Evolutionary conservation across 2,329 filamentous ascomycete genomes (phyloP).

Genomic region (Trichophaea hybrida): DNA sequence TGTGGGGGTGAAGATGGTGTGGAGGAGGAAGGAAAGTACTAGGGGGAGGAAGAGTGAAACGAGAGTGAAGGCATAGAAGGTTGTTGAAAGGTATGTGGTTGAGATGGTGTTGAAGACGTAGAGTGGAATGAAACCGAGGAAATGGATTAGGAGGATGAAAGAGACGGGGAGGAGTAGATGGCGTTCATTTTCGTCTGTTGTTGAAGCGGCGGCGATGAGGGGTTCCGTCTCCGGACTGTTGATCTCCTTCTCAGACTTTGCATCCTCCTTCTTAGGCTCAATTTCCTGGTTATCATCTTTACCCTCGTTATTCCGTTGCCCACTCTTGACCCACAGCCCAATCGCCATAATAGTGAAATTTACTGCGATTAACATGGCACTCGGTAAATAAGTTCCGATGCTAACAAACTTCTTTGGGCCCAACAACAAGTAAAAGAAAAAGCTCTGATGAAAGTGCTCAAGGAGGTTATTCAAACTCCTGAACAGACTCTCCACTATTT

Average conservation of each 20-base stretch:
- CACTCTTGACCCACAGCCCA: constrained; percentile 82
- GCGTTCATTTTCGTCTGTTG: constrained; percentile 39
- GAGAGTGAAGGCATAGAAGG: constrained; percentile 45
- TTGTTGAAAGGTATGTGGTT: constrained; percentile 33
- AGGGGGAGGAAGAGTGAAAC: constrained; percentile 45
- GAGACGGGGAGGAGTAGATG: constrained; percentile 58
- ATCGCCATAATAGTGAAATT: constrained; percentile 96
- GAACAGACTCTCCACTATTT: constrained; percentile 79
- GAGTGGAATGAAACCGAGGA: constrained; percentile 62
- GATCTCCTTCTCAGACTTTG: not conserved
- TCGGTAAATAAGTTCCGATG: constrained; percentile 92
- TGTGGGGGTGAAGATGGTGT: constrained; percentile 40
- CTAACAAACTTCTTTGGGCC: constrained; percentile 86
- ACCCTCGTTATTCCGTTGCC: constrained; percentile 30
- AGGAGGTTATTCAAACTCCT: constrained; percentile 90
- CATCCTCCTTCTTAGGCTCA: not conserved
- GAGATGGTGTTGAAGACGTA: constrained; percentile 61
- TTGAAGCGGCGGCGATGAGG: not conserved
- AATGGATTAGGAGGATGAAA: constrained; percentile 47
- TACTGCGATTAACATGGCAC: constrained; percentile 88
- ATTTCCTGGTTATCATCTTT: not conserved
- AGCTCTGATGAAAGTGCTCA: constrained; percentile 94
- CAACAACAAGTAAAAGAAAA: constrained; percentile 97
- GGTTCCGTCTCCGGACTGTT: constrained; percentile 15
- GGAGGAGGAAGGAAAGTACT: constrained; percentile 42